A percentile compares a stretch with the other conserved stretches of the same genome.
These are phyloP conservation scores for Nitzschia inconspicua DNA, from an alignment of 108 stramenopile genomes.

Conservation along the genomic window DNA sequence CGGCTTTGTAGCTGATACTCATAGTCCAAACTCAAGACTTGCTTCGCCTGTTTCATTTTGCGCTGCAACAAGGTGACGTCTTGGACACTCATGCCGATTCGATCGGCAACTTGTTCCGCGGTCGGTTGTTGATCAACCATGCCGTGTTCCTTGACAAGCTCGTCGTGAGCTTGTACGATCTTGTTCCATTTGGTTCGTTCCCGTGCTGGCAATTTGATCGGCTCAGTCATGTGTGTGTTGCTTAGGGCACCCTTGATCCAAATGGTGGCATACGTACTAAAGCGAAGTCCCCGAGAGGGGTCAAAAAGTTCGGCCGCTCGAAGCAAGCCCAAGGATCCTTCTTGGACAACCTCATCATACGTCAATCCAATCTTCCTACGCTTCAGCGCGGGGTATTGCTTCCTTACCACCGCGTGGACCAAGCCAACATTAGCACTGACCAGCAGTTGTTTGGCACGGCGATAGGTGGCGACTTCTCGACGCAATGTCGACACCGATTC, in stretches of 20 bases:
- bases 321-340: conserved; percentile 88
- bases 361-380: conserved; percentile 31
- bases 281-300: conserved; percentile 81
- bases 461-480: conserved; percentile 52
- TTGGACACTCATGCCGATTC: conserved; percentile 39
- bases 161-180: conserved; percentile 44
- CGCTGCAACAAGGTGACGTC: conserved; percentile 43
- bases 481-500: conserved; percentile 50
- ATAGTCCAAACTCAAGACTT: conserved; percentile 74
- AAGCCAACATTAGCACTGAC: conserved; percentile 78
- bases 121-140: conserved; percentile 15
- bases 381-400: conserved; percentile 31
- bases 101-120: conserved; percentile 41
- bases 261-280: conserved; percentile 95
- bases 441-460: conserved; percentile 66
- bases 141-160: conserved; percentile 37
- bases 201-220: conserved; percentile 54
- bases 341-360: conserved; percentile 88
- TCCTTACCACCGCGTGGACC: conserved; percentile 72
- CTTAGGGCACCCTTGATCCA: conserved; percentile 91
- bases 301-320: conserved; percentile 93
- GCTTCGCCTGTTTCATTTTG: conserved; percentile 57
- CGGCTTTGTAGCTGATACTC: conserved; percentile 43
- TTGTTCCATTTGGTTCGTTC: conserved; percentile 76
- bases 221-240: conserved; percentile 53